A percentile compares a stretch with the other conserved stretches of the same genome.
Conservation (phyloP, 768 basidiomycete genomes). For the Boletus sensibilis region DNA sequence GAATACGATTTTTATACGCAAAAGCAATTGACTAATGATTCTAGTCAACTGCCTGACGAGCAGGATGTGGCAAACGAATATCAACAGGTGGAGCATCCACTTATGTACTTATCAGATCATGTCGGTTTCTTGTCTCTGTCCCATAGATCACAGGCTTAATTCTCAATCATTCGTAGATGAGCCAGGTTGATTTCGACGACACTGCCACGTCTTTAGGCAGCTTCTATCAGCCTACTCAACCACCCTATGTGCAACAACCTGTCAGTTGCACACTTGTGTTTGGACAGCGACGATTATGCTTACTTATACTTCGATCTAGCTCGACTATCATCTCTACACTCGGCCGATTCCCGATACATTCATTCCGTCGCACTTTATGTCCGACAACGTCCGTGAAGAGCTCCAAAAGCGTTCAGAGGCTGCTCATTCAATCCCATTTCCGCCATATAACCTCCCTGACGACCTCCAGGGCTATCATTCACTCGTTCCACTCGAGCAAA, state of each 20-base stretch:
- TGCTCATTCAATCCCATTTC: slow-evolving; percentile 34
- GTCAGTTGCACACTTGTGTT: slow-evolving; percentile 40
- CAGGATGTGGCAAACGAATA: slow-evolving; percentile 19
- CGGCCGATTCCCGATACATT: slow-evolving; percentile 58
- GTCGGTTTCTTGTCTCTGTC: slow-evolving; percentile 15
- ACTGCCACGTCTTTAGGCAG: slow-evolving; percentile 20
- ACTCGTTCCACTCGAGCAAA: slow-evolving; percentile 72
- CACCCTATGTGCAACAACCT: slow-evolving; percentile 64
- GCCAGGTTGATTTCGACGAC: slow-evolving; percentile 35
- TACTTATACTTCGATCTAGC: slow-evolving; percentile 40
- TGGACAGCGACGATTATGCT: background rate
- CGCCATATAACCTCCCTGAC: slow-evolving; percentile 67
- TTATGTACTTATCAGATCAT: slow-evolving; percentile 21
- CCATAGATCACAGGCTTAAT: background rate
- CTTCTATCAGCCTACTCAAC: slow-evolving; percentile 43
- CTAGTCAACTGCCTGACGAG: slow-evolving; percentile 14
- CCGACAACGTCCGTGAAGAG: slow-evolving; percentile 69
- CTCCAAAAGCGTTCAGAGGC: slow-evolving; percentile 51
- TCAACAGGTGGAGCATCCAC: slow-evolving; percentile 21
- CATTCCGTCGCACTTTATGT: slow-evolving; percentile 73
- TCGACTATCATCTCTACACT: slow-evolving; percentile 93
- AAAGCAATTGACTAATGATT: background rate
- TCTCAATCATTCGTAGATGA: background rate
- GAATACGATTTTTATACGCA: slow-evolving; percentile 40
- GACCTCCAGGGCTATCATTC: slow-evolving; percentile 91